phyloP scores from a whole-genome alignment of 441 rosid genomes.

The Omphalea diandra region DNA sequence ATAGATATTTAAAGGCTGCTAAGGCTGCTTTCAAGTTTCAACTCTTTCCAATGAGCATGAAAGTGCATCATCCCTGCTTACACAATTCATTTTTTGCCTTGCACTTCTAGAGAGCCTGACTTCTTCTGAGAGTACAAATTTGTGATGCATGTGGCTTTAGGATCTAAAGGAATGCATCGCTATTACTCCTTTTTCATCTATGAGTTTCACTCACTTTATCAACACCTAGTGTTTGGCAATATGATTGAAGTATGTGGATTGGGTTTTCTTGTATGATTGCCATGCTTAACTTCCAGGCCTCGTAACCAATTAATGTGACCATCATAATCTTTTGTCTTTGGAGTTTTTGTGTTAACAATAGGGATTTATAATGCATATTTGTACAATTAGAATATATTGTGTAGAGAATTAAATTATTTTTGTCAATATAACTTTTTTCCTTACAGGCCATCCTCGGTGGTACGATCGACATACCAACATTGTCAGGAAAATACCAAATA shows the following conservation, averaged over 20 bases:
- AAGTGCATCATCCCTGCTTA: constrained; percentile 5
- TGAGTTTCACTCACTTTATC: not conserved
- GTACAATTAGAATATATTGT: not conserved
- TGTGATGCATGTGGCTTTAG: not conserved
- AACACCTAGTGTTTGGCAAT: not conserved
- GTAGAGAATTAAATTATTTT: constrained; percentile 8
- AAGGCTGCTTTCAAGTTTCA: constrained; percentile 8
- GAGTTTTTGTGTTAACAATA: not conserved
- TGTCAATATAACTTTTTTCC: constrained; percentile 14
- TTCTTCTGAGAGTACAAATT: constrained; percentile 2
- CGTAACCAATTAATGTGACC: not conserved
- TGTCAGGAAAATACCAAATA: constrained; percentile 63
- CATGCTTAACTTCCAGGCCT: not conserved
- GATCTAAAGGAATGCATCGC: not conserved
- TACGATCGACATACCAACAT: constrained; percentile 76
- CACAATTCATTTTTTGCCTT: not conserved
- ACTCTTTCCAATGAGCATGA: constrained; percentile 3
- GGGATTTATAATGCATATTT: not conserved
- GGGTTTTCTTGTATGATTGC: not conserved
- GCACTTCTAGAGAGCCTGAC: too few relatives aligned
- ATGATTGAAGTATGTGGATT: not conserved
- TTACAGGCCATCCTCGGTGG: constrained; percentile 93
- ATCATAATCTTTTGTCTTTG: not conserved
- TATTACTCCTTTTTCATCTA: too few relatives aligned
- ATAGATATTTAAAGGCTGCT: constrained; percentile 7